Evolutionary conservation across 2,329 filamentous ascomycete species (phyloP).

Genomic region (Sclerotinia borealis): DNA sequence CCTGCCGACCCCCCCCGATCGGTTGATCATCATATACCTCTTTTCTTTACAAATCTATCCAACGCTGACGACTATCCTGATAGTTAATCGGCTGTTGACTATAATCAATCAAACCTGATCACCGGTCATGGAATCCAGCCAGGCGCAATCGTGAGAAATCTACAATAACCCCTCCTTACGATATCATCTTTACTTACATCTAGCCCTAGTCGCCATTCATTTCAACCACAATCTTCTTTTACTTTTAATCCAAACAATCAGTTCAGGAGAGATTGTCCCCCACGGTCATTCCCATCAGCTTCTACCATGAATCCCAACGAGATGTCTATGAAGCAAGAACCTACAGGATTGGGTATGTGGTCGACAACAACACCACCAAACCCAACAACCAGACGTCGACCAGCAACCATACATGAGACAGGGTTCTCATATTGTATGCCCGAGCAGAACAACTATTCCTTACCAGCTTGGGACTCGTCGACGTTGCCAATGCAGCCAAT

Average conservation of each 20-base stretch:
- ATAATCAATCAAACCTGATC: slow-evolving; percentile 25
- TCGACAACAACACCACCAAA: slow-evolving; percentile 47
- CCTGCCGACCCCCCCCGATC: slow-evolving; percentile 15
- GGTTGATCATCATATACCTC: slow-evolving; percentile 24
- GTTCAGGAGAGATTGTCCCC: slow-evolving; percentile 41
- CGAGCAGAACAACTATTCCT: slow-evolving; percentile 43
- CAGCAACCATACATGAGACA: slow-evolving; percentile 53
- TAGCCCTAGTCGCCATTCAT: slow-evolving; percentile 40
- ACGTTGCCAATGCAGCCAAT: slow-evolving; percentile 40
- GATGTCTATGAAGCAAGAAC: slow-evolving; percentile 43
- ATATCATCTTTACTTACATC: slow-evolving; percentile 36
- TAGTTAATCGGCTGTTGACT: slow-evolving; percentile 21
- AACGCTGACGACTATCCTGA: slow-evolving; percentile 32
- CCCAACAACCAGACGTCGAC: slow-evolving; percentile 41
- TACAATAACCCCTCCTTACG: slow-evolving; percentile 22
- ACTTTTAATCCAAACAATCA: slow-evolving; percentile 44
- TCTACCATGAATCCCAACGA: slow-evolving; percentile 48
- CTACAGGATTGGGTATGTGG: slow-evolving; percentile 46
- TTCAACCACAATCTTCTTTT: slow-evolving; percentile 43
- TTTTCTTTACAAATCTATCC: slow-evolving; percentile 20
- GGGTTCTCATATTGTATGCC: slow-evolving; percentile 54
- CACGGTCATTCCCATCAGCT: slow-evolving; percentile 36
- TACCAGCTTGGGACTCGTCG: slow-evolving; percentile 53
- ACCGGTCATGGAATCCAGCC: slow-evolving; percentile 46
- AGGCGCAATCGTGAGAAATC: slow-evolving; percentile 46